Base-by-base conservation (phyloP, 2,329 filamentous ascomycete genomes). In the Tolypocladium ovalisporum region DNA sequence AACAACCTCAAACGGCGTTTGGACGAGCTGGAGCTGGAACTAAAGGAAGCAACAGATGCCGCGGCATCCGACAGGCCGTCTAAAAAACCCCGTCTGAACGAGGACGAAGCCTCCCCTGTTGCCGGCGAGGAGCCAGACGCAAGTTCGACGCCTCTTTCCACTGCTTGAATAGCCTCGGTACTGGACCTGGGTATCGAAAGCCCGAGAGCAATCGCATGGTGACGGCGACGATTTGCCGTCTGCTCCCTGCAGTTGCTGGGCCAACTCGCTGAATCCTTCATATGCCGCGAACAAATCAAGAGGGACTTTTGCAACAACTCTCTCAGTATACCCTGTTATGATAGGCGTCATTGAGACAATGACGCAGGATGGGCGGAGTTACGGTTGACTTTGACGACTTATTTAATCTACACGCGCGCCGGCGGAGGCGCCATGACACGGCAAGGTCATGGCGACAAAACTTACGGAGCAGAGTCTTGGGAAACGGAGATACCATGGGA, bases 1-100 rank as follows among this genome's bases (percentile, higher is more conserved):
- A 89, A 90, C 58, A 88, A 86, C 58, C 79, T 96, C 40, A 95
- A 95, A 74, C 82, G 88, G 54, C 84, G 88, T 54, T 76, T 96
- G n/a, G 87, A 89, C 58, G 89, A 95, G 63, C 76, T 91, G 49
- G 88, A 93, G 67, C 78, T 80, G 40, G 81, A 83, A 68, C 68
- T 80, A 1, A 76, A 75, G 55, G 72, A 65, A 8, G 61, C 61
- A 0, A 62, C 64, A 49, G 65, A 60, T 2, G 57, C 60, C 9
- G 32, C 59, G 3, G 62, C 59, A 19, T 19, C 57, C 27, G 61
- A 64, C 17, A 60, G 58, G 37, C 56, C 56, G 15, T 58, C 47
- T 37, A 63, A 63, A 54, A 62, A 52, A 19, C 27, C 58, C 13
- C 59, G 62, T n/a, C 6, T 58, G 24, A 61, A 61, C 8, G 29